Conservation (phyloP, 192 early-diverging fungal genomes). For the Allomyces macrogynus region DNA sequence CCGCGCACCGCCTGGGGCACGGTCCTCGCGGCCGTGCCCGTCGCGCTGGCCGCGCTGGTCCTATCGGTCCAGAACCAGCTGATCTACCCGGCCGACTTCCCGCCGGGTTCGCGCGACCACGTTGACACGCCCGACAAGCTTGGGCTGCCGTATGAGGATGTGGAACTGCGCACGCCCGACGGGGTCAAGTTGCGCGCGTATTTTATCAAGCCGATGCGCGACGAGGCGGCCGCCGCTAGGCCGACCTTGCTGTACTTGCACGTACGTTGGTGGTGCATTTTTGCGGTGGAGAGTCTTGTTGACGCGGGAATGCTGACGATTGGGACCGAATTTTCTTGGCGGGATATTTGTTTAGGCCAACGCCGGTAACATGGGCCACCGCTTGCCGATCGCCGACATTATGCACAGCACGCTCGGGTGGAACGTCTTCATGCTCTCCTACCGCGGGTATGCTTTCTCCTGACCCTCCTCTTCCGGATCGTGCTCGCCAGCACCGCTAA, state of each 20-base stretch:
- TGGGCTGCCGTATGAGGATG: constrained; percentile 32
- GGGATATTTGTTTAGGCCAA: constrained; percentile 39
- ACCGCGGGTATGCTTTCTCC: constrained; percentile 49
- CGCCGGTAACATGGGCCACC: constrained; percentile 96
- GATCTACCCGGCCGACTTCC: constrained; percentile 48
- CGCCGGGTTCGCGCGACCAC: constrained; percentile 18
- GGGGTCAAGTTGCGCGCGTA: constrained; percentile 59
- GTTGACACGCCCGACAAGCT: constrained; percentile 21
- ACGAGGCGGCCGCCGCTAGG: constrained; percentile 25
- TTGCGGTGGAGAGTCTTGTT: neutral
- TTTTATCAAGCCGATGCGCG: constrained; percentile 39
- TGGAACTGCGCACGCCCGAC: constrained; percentile 57
- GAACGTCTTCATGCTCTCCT: constrained; percentile 96
- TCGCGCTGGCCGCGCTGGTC: constrained; percentile 16
- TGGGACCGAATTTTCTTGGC: no score
- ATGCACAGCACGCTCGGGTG: constrained; percentile 39
- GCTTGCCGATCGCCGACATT: constrained; percentile 70
- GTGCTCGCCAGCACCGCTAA: neutral
- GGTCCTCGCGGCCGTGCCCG: neutral
- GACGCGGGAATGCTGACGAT: neutral
- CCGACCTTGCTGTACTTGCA: constrained; percentile 80
- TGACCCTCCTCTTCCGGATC: no score
- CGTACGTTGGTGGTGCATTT: constrained; percentile 14
- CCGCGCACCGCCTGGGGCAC: neutral
- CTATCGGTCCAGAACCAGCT: constrained; percentile 56